These are phyloP conservation scores for Urostyla sp. DNA, from an alignment of 73 alveolate genomes.

Conservation along the genomic window DNA sequence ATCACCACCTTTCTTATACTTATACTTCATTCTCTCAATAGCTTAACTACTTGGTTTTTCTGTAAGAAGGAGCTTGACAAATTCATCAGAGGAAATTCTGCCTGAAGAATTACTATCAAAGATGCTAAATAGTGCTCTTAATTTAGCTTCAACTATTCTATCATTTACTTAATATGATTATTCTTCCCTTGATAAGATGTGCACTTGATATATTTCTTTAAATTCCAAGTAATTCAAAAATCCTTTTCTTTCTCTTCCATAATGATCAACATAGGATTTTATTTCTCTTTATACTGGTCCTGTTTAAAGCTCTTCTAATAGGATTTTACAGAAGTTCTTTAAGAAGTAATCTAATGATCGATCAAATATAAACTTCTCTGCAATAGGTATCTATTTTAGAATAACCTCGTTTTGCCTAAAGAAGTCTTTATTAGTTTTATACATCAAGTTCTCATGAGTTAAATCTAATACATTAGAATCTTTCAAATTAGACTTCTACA, in stretches of 20 bases:
- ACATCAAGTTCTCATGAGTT: no score
- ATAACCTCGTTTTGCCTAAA: slow-evolving; percentile 16
- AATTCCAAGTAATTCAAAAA: slow-evolving; percentile 46
- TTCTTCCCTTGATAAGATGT: slow-evolving; percentile 13
- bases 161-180: neutral
- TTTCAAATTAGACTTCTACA: no score
- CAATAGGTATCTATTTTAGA: slow-evolving; percentile 21
- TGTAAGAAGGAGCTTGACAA: neutral
- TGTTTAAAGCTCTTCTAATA: slow-evolving; percentile 12
- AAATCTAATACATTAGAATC: no score
- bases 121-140: slow-evolving; percentile 42
- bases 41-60: slow-evolving; percentile 11
- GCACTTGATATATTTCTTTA: slow-evolving; percentile 29
- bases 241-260: slow-evolving; percentile 41
- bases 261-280: slow-evolving; percentile 14
- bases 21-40: slow-evolving; percentile 36
- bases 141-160: slow-evolving; percentile 14
- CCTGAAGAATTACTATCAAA: slow-evolving; percentile 40
- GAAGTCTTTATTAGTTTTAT: slow-evolving; percentile 9
- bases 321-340: slow-evolving; percentile 34
- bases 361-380: slow-evolving; percentile 37
- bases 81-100: slow-evolving; percentile 25
- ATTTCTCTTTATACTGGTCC: slow-evolving; percentile 54
- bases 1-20: slow-evolving; percentile 61
- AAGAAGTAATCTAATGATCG: slow-evolving; percentile 36